Conservation (phyloP, 345 rosid genomes). For the Orychophragmus violaceus region DNA sequence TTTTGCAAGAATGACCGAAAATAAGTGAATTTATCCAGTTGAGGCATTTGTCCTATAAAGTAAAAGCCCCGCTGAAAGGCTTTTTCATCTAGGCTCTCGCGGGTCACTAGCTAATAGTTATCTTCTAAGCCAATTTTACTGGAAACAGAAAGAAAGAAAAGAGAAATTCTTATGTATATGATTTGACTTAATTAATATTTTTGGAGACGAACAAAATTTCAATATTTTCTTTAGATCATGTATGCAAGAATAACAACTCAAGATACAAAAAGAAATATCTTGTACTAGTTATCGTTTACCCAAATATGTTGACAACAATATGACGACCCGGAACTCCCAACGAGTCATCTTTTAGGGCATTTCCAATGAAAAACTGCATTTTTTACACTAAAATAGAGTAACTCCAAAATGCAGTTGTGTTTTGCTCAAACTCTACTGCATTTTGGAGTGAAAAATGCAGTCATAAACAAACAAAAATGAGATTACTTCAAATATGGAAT, state of each 20-base stretch:
- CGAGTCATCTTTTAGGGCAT: too few species aligned
- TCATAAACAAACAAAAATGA: too few species aligned
- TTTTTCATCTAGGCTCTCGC: neutral
- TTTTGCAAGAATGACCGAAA: neutral
- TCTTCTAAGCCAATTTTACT: neutral
- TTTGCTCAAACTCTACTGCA: too few species aligned
- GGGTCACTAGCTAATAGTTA: neutral
- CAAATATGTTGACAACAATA: neutral
- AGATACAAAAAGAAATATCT: neutral
- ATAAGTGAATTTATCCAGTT: too few species aligned
- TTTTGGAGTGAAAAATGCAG: too few species aligned
- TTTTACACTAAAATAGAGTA: too few species aligned
- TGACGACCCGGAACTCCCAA: neutral
- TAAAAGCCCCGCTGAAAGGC: neutral
- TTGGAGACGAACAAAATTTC: neutral
- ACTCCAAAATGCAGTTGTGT: too few species aligned
- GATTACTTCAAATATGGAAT: too few species aligned
- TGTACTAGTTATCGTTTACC: neutral
- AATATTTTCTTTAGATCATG: neutral
- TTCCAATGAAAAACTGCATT: too few species aligned
- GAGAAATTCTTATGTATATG: neutral
- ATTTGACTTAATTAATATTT: neutral
- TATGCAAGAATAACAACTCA: neutral
- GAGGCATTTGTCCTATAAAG: neutral
- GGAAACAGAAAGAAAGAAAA: neutral